A percentile compares a stretch with the other conserved stretches of the same genome.
These are phyloP conservation scores for Mycena rosella DNA, from an alignment of 768 basidiomycete species.

Conservation along the genomic window DNA sequence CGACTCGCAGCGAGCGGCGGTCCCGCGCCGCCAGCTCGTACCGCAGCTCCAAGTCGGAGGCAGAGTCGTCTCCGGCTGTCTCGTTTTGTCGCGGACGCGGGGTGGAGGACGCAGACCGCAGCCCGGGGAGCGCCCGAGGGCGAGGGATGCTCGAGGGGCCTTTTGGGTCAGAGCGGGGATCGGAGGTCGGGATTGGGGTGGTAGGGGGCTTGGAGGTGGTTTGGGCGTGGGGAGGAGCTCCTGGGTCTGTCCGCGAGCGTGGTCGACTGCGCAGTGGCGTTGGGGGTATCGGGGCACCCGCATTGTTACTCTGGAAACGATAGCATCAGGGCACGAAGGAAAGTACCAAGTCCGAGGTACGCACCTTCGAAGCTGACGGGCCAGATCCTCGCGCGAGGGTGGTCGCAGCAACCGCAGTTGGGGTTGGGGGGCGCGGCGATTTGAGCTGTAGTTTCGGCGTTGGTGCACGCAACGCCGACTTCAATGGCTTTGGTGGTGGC, in stretches of 20 bases:
- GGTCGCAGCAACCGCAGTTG: constrained; percentile 9
- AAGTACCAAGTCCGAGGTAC: background rate
- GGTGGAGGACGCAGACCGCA: constrained; percentile 39
- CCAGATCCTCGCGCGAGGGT: constrained; percentile 5
- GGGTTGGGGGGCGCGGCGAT: constrained; percentile 29
- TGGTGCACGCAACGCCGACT: constrained; percentile 55
- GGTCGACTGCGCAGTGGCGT: constrained; percentile 35
- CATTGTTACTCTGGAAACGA: background rate
- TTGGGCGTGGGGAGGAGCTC: constrained; percentile 23
- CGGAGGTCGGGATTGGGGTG: constrained; percentile 23
- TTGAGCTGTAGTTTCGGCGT: constrained; percentile 43
- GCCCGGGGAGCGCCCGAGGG: constrained; percentile 42
- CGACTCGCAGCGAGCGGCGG: constrained; percentile 31
- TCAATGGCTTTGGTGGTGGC: constrained; percentile 45
- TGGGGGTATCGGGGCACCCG: background rate
- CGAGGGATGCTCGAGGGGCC: constrained; percentile 53
- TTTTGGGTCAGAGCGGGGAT: constrained; percentile 4
- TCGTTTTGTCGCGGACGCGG: constrained; percentile 29
- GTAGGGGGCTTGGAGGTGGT: background rate
- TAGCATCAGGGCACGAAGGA: constrained; percentile 4
- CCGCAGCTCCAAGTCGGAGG: constrained; percentile 50
- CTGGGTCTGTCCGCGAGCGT: constrained; percentile 55
- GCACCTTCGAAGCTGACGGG: background rate
- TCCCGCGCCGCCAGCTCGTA: constrained; percentile 35
- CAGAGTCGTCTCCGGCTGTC: constrained; percentile 53